Conservation (phyloP, 257 asterid species). For the Verbena officinalis region DNA sequence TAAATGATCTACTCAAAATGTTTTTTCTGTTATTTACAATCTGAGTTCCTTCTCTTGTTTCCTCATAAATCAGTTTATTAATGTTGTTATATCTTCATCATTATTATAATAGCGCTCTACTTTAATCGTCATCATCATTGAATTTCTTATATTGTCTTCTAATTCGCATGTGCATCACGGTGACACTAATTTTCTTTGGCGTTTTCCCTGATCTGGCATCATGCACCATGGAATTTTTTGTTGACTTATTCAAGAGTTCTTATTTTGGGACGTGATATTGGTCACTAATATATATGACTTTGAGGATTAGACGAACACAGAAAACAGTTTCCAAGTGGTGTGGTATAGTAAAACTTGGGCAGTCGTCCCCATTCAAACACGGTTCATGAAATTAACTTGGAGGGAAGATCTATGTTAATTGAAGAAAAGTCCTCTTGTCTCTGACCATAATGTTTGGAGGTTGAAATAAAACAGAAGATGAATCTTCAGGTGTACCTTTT, state of each 20-base stretch:
- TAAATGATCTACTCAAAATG: conserved; percentile 21
- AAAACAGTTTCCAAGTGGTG: background rate
- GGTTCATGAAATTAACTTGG: conserved; percentile 1
- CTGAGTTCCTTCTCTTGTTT: conserved; percentile 9
- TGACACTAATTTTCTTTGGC: background rate
- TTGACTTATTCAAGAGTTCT: conserved; percentile 3
- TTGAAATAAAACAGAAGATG: too few relatives aligned
- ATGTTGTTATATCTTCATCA: too few relatives aligned
- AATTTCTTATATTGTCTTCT: conserved; percentile 15
- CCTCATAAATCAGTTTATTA: too few relatives aligned
- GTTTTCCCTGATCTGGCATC: background rate
- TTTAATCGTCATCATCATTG: background rate
- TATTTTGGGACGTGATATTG: background rate
- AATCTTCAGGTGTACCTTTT: too few relatives aligned
- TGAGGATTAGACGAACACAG: conserved; percentile 1
- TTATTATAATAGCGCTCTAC: background rate
- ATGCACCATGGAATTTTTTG: conserved; percentile 18
- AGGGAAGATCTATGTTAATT: background rate
- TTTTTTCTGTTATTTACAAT: background rate
- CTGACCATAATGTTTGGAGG: too few relatives aligned
- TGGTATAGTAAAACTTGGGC: conserved; percentile 9
- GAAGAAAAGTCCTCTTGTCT: background rate
- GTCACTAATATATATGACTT: conserved; percentile 11
- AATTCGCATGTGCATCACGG: background rate
- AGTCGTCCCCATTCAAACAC: conserved; percentile 1